Conservation (phyloP, 441 rosid genomes). For the Dalechampia spathulata region DNA sequence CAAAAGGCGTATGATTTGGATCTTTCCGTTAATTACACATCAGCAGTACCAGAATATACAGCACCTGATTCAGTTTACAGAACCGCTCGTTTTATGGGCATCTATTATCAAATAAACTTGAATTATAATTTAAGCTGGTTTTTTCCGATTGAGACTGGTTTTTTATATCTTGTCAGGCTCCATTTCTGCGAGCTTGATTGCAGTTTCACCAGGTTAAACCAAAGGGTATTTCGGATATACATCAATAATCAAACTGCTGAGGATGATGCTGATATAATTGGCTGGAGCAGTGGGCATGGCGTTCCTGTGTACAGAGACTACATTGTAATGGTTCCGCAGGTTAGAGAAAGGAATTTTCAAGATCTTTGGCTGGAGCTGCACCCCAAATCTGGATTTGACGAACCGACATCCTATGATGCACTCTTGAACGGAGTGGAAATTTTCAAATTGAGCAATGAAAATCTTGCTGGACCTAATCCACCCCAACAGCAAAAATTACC, state of each 20-base stretch:
- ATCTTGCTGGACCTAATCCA: conserved; percentile 9
- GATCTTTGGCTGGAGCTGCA: conserved; percentile 16
- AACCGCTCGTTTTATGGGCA: conserved; percentile 4
- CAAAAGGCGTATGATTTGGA: not conserved
- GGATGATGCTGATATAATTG: not conserved
- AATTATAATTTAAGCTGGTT: conserved; percentile 13
- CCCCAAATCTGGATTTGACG: not conserved
- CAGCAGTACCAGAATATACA: not conserved
- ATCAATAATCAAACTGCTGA: conserved; percentile 10
- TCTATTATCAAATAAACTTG: not conserved
- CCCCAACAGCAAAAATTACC: not conserved
- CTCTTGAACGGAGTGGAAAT: conserved; percentile 15
- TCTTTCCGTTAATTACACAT: not conserved
- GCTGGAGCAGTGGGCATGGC: conserved; percentile 1
- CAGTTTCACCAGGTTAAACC: not conserved
- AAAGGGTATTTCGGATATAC: conserved; percentile 7
- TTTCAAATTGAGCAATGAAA: conserved; percentile 8
- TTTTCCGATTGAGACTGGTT: conserved; percentile 11
- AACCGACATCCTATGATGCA: conserved; percentile 4
- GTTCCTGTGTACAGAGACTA: conserved; percentile 11
- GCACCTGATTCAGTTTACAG: conserved; percentile 9
- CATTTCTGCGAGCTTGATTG: conserved; percentile 12
- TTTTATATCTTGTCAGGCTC: conserved; percentile 14
- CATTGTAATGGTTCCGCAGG: not conserved
- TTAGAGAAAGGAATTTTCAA: not conserved